Conservation (phyloP, 768 basidiomycete species). For the Phanerodontia chrysosporium region DNA sequence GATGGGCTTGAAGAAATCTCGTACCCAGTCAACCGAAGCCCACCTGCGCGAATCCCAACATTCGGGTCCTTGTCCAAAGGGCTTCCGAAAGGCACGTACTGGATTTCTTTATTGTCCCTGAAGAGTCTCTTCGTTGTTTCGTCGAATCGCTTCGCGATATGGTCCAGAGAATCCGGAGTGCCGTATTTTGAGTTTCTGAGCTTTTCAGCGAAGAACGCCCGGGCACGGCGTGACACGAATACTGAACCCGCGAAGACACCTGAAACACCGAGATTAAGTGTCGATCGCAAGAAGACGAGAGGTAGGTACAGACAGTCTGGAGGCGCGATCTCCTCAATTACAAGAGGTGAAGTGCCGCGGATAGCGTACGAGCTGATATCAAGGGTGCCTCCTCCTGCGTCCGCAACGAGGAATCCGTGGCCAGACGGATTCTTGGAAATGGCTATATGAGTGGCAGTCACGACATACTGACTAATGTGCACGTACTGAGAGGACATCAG, state of each 20-base stretch:
- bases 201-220: slow-evolving; percentile 76
- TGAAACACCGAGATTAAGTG: slow-evolving; percentile 20
- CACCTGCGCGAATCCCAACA: slow-evolving; percentile 71
- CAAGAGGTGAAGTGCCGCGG: slow-evolving; percentile 60
- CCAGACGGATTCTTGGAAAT: slow-evolving; percentile 59
- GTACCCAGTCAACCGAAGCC: slow-evolving; percentile 68
- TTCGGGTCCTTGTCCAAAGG: slow-evolving; percentile 68
- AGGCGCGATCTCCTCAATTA: slow-evolving; percentile 80
- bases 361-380: slow-evolving; percentile 81
- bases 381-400: slow-evolving; percentile 78
- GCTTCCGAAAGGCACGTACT: slow-evolving; percentile 74
- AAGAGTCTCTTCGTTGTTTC: slow-evolving; percentile 81
- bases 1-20: slow-evolving; percentile 9
- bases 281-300: neutral
- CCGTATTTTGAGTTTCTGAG: slow-evolving; percentile 72
- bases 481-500: slow-evolving; percentile 69
- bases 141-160: slow-evolving; percentile 77
- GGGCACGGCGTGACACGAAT: slow-evolving; percentile 72
- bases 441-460: neutral
- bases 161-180: slow-evolving; percentile 64
- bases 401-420: slow-evolving; percentile 75
- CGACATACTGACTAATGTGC: too few relatives aligned
- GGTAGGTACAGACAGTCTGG: slow-evolving; percentile 58
- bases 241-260: slow-evolving; percentile 81
- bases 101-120: slow-evolving; percentile 59